Percentiles rank a stretch among this genome's conserved stretches.
phyloP scores from a whole-genome alignment of 73 alveolate species.

The Paramecium sexaurelia region DNA sequence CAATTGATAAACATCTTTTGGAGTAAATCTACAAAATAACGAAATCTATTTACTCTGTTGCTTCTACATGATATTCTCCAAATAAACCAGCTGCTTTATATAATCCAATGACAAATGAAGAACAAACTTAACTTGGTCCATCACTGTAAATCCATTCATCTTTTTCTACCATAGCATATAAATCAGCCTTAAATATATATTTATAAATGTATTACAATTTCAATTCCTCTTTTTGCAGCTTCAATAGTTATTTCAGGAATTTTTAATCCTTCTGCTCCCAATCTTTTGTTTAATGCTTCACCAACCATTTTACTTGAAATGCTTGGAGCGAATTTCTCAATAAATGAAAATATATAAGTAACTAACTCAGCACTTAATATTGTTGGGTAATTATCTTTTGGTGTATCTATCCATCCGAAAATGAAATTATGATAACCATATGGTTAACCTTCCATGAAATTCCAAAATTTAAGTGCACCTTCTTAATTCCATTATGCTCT shows the following conservation, averaged over 20 bases:
- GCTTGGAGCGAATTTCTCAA: constrained; percentile 76
- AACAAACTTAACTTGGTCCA: constrained; percentile 92
- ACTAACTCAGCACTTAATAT: constrained; percentile 75
- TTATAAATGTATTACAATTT: neutral
- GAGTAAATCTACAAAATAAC: constrained; percentile 75
- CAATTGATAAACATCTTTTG: constrained; percentile 83
- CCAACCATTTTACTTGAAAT: constrained; percentile 73
- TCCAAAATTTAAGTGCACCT: constrained; percentile 85
- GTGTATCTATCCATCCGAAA: constrained; percentile 95
- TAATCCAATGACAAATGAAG: constrained; percentile 84
- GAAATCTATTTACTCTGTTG: constrained; percentile 51
- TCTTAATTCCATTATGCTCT: constrained; percentile 85
- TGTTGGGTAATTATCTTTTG: constrained; percentile 84
- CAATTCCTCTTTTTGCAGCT: constrained; percentile 80
- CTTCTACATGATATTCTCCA: constrained; percentile 77
- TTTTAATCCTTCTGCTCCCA: constrained; percentile 85
- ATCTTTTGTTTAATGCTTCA: constrained; percentile 84
- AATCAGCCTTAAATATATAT: constrained; percentile 72
- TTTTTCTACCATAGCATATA: constrained; percentile 87
- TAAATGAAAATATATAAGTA: constrained; percentile 70
- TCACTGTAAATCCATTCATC: constrained; percentile 93
- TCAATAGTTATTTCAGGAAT: constrained; percentile 75
- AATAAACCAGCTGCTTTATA: constrained; percentile 93
- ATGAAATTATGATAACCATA: constrained; percentile 94
- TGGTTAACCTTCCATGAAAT: constrained; percentile 84